phyloP scores from a whole-genome alignment of 139 green algal genomes.

The Chlamydomonas sphaeroides region DNA sequence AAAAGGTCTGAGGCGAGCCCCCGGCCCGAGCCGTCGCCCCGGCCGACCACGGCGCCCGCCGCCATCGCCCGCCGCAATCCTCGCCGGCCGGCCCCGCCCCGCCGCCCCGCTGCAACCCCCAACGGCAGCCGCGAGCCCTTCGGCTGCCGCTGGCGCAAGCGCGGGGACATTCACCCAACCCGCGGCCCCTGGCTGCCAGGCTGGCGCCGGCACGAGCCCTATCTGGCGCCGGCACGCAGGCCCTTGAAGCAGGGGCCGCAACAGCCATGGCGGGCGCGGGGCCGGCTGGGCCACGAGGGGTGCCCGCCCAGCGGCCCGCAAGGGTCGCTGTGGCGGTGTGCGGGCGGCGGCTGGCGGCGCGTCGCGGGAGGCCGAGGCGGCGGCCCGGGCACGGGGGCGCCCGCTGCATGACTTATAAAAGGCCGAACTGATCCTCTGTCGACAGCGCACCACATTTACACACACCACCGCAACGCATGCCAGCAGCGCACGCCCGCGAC shows the following conservation, averaged over 20 bases:
- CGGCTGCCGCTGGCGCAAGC: slow-evolving; percentile 14
- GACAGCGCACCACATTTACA: no score
- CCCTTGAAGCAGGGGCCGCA: no score
- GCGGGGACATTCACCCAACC: no score
- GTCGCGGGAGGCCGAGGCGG: no score
- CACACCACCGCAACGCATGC: no score
- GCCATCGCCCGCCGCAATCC: not conserved
- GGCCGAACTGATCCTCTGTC: slow-evolving; percentile 41
- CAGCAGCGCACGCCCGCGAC: no score
- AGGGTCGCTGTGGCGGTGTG: not conserved
- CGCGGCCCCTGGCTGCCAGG: no score
- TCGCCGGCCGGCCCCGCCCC: not conserved
- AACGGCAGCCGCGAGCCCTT: not conserved
- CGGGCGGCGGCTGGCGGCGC: not conserved
- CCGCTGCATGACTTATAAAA: not conserved
- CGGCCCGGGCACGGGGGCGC: not conserved
- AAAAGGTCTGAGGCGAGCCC: slow-evolving; percentile 51
- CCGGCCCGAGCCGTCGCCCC: not conserved
- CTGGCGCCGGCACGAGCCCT: no score
- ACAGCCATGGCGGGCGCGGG: no score
- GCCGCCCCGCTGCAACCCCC: not conserved
- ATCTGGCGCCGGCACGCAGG: no score
- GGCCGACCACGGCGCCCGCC: not conserved
- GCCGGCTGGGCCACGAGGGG: no score
- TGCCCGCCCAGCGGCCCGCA: no score